Evolutionary conservation across 2,329 filamentous ascomycete genomes (phyloP).

Genomic region (Alternaria arbusti): DNA sequence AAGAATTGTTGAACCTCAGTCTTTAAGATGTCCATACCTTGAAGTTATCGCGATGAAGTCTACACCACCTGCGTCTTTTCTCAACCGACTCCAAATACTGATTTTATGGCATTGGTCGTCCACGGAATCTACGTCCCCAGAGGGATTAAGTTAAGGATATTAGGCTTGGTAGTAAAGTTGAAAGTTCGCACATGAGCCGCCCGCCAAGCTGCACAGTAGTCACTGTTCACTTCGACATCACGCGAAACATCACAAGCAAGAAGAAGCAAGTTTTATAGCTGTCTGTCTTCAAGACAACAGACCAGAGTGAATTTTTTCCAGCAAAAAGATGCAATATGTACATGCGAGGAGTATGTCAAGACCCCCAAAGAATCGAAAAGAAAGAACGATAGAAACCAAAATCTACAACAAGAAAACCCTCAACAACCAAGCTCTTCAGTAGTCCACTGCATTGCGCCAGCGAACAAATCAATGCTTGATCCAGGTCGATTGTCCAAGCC

Average conservation of each 20-base stretch:
- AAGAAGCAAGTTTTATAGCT: neutral
- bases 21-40: neutral
- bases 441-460: neutral
- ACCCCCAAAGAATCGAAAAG: neutral
- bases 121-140: too few relatives aligned
- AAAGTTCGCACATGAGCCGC: neutral
- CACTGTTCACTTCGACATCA: neutral
- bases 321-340: slow-evolving; percentile 5
- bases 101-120: too few relatives aligned
- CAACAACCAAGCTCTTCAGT: neutral
- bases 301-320: neutral
- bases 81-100: too few relatives aligned
- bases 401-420: neutral
- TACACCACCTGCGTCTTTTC: neutral
- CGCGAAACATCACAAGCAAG: neutral
- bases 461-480: neutral
- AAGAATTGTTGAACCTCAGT: too few relatives aligned
- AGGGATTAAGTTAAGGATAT: too few relatives aligned
- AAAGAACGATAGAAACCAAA: neutral
- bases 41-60: neutral
- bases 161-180: too few relatives aligned
- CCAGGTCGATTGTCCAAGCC: neutral
- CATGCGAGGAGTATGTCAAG: slow-evolving; percentile 1
- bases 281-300: neutral
- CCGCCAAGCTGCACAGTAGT: neutral